A percentile compares a stretch with the other conserved stretches of the same genome.
These are phyloP conservation scores for Phytophthora pisi DNA, from an alignment of 352 stramenopile species.

Conservation along the genomic window DNA sequence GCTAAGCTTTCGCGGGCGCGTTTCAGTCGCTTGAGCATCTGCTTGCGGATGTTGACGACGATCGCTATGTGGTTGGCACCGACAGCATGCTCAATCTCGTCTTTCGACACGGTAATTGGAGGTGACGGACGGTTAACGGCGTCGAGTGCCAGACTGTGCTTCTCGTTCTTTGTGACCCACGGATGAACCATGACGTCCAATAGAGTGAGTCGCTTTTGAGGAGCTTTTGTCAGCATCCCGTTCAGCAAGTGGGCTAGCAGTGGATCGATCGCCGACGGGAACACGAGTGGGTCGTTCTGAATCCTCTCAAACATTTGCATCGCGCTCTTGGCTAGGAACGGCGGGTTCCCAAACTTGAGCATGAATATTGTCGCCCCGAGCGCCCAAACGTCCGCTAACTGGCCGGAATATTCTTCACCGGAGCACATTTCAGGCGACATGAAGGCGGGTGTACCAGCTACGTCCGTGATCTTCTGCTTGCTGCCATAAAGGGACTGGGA, in stretches of 20 bases:
- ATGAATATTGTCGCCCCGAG: conserved; percentile 91
- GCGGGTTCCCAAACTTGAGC: conserved; percentile 86
- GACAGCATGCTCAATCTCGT: conserved; percentile 80
- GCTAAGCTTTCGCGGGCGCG: conserved; percentile 38
- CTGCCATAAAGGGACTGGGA: conserved; percentile 85
- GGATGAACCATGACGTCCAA: conserved; percentile 74
- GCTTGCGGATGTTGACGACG: conserved; percentile 71
- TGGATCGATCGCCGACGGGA: conserved; percentile 60
- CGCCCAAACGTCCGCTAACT: conserved; percentile 92
- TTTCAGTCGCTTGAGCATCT: conserved; percentile 73
- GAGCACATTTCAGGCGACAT: conserved; percentile 94
- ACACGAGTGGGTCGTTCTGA: conserved; percentile 74
- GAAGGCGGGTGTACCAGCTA: conserved; percentile 90
- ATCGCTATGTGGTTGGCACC: conserved; percentile 58
- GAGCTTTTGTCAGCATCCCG: conserved; percentile 73
- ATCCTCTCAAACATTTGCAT: conserved; percentile 91
- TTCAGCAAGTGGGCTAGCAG: conserved; percentile 59
- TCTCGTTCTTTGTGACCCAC: conserved; percentile 81
- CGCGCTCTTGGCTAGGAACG: conserved; percentile 90
- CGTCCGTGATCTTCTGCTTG: conserved; percentile 81
- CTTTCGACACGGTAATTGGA: conserved; percentile 70
- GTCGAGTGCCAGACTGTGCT: conserved; percentile 30
- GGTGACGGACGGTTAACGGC: conserved; percentile 30
- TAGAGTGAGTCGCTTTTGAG: conserved; percentile 60
- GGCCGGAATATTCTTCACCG: conserved; percentile 80